These are phyloP conservation scores for Sporormia fimetaria DNA, from an alignment of 495 filamentous ascomycete species.

Conservation along the genomic window DNA sequence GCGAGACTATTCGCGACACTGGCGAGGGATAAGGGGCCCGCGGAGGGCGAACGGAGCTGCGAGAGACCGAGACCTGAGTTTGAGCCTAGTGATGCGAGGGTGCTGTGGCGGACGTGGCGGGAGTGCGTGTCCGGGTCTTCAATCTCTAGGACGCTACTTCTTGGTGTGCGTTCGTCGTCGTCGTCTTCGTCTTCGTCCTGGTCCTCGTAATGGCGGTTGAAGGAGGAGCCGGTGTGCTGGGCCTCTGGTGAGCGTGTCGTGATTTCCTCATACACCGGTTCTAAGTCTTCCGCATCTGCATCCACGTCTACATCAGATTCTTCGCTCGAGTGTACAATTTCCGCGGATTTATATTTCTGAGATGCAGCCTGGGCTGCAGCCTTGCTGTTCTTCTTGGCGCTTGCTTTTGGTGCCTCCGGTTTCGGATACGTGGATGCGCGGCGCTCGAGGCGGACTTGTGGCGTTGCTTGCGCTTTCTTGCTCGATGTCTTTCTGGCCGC, in stretches of 20 bases:
- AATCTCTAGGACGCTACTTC: conserved; percentile 9
- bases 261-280: neutral
- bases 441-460: conserved; percentile 25
- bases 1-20: conserved; percentile 23
- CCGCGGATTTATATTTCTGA: conserved; percentile 20
- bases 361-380: conserved; percentile 6
- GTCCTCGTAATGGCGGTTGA: conserved; percentile 32
- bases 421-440: conserved; percentile 17
- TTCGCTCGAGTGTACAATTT: conserved; percentile 19
- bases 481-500: conserved; percentile 4
- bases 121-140: conserved; percentile 17
- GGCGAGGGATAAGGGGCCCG: conserved; percentile 21
- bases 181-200: conserved; percentile 22
- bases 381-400: conserved; percentile 2
- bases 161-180: conserved; percentile 31
- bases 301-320: conserved; percentile 13
- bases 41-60: conserved; percentile 7
- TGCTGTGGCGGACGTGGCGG: neutral
- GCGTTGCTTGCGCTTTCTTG: conserved; percentile 9
- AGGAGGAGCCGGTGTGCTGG: conserved; percentile 36
- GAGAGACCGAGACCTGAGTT: conserved; percentile 12
- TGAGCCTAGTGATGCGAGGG: conserved; percentile 20
- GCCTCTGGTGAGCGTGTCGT: conserved; percentile 31
- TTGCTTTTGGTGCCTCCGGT: neutral
- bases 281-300: conserved; percentile 7